phyloP scores from a whole-genome alignment of 2,329 filamentous ascomycete species.

The Lizonia empirigonia region DNA sequence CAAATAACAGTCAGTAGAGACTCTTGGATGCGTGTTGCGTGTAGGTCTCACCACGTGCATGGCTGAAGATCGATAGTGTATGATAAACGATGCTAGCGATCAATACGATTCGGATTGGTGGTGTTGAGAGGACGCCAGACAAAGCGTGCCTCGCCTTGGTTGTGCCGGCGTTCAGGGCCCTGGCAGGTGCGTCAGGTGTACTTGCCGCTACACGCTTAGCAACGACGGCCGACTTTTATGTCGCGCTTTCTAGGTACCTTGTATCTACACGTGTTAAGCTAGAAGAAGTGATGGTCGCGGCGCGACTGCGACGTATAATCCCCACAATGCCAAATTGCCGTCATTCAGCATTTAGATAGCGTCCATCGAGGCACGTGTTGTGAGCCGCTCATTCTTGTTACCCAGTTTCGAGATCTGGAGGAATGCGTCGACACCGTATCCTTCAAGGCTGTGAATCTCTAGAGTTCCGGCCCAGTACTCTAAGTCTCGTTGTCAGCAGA shows the following conservation, averaged over 20 bases:
- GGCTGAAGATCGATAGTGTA: no score
- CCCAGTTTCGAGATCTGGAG: constrained; percentile 94
- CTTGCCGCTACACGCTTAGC: background rate
- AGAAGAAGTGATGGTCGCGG: no score
- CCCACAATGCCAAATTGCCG: no score
- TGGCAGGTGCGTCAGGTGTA: background rate
- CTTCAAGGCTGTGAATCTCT: constrained; percentile 89
- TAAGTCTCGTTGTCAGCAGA: background rate
- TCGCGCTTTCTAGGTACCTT: constrained; percentile 34
- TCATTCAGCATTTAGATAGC: no score
- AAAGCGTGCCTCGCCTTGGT: background rate
- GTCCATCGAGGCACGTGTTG: constrained; percentile 60
- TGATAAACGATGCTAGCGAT: no score
- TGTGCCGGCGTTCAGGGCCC: background rate
- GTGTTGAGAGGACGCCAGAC: background rate
- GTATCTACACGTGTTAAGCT: no score
- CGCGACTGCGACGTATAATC: no score
- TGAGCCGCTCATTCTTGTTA: constrained; percentile 96
- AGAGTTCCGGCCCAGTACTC: constrained; percentile 97
- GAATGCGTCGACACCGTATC: constrained; percentile 95
- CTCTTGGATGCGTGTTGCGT: background rate
- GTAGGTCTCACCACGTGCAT: background rate
- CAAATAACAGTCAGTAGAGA: background rate
- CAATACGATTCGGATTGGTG: constrained; percentile 5
- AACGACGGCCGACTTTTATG: background rate